Base-by-base conservation (phyloP, 768 basidiomycete genomes). In the Melanogaster broomeanus region DNA sequence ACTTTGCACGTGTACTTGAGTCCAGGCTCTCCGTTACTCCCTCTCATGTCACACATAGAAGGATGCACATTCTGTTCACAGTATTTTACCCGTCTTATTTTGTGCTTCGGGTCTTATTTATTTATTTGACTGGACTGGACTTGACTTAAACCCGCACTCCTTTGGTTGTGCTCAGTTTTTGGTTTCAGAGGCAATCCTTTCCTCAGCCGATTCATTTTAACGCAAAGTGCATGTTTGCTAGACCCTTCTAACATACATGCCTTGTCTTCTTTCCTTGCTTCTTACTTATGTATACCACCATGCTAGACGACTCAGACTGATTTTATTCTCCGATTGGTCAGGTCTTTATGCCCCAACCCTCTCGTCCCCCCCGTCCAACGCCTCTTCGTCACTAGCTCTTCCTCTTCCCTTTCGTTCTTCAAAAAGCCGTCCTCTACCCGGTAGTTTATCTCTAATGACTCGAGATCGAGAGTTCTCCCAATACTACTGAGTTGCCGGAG, bases 1-100 rank as follows among this genome's bases (percentile, higher is more conserved):
- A 11, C 39, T 31, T 40, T 53, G 25, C 52, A 53, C 52, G 46
- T 53, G 52, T 18, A 41, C 47, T 22, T 33, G 39, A 42, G 47
- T 38, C 48, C 38, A 57, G 46, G 22, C 48, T 31, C 13, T 15
- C 25, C 13, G 42, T 35, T 48, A 48, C 39, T 27, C 48, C 11
- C 39, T 43, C 42, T 37, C 28, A 25, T 42, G 22, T 34, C 35
- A 28, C 27, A 30, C 27, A 42, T 30, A 27, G 12, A 35, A 28
- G 1, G 18, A 22, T 30, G 6, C 22, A 21, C 21, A 16, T 25
- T 37, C 8, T 38, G 37, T 44, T 13, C 9, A 31, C 24, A 24
- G 11, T 22, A 27, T 12, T 28, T 21, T 27, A 10, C 13, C 6
- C 38, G 31, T 4, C 19, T 10, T 27, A 19, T 39, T n/a, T 18